These are phyloP conservation scores for Alternaria arbusti DNA, from an alignment of 2,329 filamentous ascomycete species.

Conservation along the genomic window DNA sequence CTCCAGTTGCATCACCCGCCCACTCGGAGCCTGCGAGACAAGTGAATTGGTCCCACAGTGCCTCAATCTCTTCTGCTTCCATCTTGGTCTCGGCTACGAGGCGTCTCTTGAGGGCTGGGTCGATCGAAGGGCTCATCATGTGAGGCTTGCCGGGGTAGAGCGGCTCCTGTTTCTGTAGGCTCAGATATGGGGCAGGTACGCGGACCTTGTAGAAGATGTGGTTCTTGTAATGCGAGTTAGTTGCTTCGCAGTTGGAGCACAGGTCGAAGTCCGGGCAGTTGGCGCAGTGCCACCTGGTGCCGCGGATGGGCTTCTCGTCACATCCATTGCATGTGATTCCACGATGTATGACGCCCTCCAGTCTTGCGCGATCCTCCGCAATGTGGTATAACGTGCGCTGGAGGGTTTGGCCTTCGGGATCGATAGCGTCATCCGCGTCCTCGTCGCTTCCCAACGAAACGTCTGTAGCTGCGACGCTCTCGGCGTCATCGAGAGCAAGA, in stretches of 20 bases:
- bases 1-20: slow-evolving; percentile 77
- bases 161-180: slow-evolving; percentile 68
- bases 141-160: slow-evolving; percentile 68
- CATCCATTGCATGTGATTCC: slow-evolving; percentile 93
- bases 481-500: slow-evolving; percentile 24
- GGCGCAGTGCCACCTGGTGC: slow-evolving; percentile 89
- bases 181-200: slow-evolving; percentile 84
- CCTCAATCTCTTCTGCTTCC: slow-evolving; percentile 86
- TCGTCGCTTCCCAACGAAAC: slow-evolving; percentile 39
- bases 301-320: slow-evolving; percentile 84
- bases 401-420: slow-evolving; percentile 73
- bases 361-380: slow-evolving; percentile 87
- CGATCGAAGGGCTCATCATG: slow-evolving; percentile 70
- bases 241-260: slow-evolving; percentile 87
- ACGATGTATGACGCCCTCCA: slow-evolving; percentile 80
- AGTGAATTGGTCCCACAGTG: slow-evolving; percentile 95
- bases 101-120: slow-evolving; percentile 69
- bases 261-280: slow-evolving; percentile 97
- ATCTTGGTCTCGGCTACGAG: slow-evolving; percentile 58
- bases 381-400: slow-evolving; percentile 88
- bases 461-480: slow-evolving; percentile 43
- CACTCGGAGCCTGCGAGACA: slow-evolving; percentile 89
- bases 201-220: slow-evolving; percentile 97
- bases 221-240: slow-evolving; percentile 80
- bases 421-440: slow-evolving; percentile 46